Evolutionary conservation across 1,139 yeast genomes (phyloP).

Genomic region (Lodderomyces metapsilosis): DNA sequence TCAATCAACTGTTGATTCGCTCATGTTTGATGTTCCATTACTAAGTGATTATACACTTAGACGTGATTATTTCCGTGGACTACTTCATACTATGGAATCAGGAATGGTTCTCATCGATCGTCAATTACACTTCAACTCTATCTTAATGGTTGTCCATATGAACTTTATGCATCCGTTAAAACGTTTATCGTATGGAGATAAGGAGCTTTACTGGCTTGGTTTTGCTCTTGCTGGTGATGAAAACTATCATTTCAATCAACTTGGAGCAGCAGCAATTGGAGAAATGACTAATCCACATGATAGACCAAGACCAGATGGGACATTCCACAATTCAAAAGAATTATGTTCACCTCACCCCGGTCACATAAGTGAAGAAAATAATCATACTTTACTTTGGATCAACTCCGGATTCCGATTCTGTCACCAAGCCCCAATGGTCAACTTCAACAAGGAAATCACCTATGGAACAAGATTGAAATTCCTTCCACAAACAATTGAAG

Average conservation of each 20-base stretch:
- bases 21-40: constrained; percentile 32
- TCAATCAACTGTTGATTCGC: constrained; percentile 29
- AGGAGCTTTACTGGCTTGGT: constrained; percentile 36
- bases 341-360: constrained; percentile 48
- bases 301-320: constrained; percentile 20
- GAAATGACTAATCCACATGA: constrained; percentile 23
- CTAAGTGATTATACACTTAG: constrained; percentile 22
- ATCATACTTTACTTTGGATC: constrained; percentile 30
- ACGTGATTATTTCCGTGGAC: constrained; percentile 28
- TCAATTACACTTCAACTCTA: constrained; percentile 27
- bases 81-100: constrained; percentile 33
- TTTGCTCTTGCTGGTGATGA: constrained; percentile 35
- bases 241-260: constrained; percentile 27
- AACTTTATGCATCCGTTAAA: constrained; percentile 26
- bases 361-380: constrained; percentile 34
- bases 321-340: constrained; percentile 25
- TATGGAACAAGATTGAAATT: constrained; percentile 20
- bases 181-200: constrained; percentile 31
- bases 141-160: constrained; percentile 29
- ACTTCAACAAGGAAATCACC: constrained; percentile 25
- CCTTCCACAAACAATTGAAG: constrained; percentile 16
- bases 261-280: constrained; percentile 32
- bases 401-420: constrained; percentile 35
- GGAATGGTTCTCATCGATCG: constrained; percentile 31
- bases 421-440: constrained; percentile 25